Conservation (phyloP, 1,139 yeast genomes). For the Pichia sp. region DNA sequence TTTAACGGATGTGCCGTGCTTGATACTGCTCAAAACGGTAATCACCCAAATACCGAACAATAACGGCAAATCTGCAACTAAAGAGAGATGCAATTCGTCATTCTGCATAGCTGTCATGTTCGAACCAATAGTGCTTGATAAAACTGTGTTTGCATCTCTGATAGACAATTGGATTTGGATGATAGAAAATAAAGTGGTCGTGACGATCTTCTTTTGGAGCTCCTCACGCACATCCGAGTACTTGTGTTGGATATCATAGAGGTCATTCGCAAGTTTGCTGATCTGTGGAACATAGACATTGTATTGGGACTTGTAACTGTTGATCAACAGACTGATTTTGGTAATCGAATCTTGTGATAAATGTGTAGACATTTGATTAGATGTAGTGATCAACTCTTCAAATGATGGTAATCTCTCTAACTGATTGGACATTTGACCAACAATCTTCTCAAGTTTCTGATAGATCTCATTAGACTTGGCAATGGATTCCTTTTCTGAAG, state of each 20-base stretch:
- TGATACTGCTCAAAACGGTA: constrained; percentile 65
- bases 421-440: constrained; percentile 20
- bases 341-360: constrained; percentile 26
- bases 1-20: constrained; percentile 61
- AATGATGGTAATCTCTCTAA: constrained; percentile 28
- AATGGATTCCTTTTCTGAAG: constrained; percentile 15
- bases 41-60: constrained; percentile 75
- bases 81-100: constrained; percentile 46
- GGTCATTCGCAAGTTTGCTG: constrained; percentile 27
- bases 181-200: constrained; percentile 25
- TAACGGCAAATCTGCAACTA: constrained; percentile 74
- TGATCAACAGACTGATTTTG: constrained; percentile 27
- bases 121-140: constrained; percentile 38
- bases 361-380: constrained; percentile 27
- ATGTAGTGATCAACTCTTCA: constrained; percentile 31
- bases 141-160: constrained; percentile 23
- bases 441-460: constrained; percentile 22
- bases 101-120: constrained; percentile 39
- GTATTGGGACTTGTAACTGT: constrained; percentile 31
- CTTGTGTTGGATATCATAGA: constrained; percentile 33
- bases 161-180: constrained; percentile 31
- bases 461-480: constrained; percentile 23
- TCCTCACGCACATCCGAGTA: constrained; percentile 22
- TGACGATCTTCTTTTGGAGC: constrained; percentile 28
- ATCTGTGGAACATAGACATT: constrained; percentile 33